phyloP scores from a whole-genome alignment of 2,329 filamentous ascomycete species.

The Phaeosphaeriaceae sp. region DNA sequence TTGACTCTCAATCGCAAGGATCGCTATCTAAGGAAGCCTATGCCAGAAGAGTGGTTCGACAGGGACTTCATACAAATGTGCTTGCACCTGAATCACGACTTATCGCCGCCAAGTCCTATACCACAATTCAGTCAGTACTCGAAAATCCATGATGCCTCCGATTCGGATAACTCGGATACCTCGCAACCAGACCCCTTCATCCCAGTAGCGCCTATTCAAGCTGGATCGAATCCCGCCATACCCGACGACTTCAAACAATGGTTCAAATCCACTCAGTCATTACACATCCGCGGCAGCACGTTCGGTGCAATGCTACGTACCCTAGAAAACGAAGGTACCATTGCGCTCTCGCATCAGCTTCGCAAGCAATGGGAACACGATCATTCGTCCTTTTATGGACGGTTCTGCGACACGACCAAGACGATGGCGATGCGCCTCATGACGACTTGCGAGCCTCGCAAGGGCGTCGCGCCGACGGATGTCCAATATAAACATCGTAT shows the following conservation, averaged over 20 bases:
- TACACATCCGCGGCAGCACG: neutral
- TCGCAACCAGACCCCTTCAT: neutral
- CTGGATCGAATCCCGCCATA: too few relatives aligned
- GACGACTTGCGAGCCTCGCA: neutral
- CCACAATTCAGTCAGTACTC: neutral
- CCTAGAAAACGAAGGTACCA: neutral
- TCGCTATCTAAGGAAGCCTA: neutral
- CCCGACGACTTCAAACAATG: neutral
- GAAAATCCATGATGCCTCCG: neutral
- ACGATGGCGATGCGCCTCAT: neutral
- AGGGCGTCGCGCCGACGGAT: neutral
- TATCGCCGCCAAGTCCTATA: neutral
- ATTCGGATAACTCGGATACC: neutral
- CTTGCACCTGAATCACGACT: neutral
- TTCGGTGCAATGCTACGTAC: neutral
- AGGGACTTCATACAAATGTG: neutral
- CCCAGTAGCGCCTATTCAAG: neutral
- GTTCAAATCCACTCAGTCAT: neutral
- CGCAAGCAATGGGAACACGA: neutral
- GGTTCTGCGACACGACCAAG: neutral
- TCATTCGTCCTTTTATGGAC: neutral
- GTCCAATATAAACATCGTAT: neutral
- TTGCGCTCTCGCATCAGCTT: neutral
- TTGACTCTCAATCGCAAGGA: neutral
- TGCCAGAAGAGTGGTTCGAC: neutral